phyloP scores from a whole-genome alignment of 768 basidiomycete genomes.

The Hygrophorus pudorinus region DNA sequence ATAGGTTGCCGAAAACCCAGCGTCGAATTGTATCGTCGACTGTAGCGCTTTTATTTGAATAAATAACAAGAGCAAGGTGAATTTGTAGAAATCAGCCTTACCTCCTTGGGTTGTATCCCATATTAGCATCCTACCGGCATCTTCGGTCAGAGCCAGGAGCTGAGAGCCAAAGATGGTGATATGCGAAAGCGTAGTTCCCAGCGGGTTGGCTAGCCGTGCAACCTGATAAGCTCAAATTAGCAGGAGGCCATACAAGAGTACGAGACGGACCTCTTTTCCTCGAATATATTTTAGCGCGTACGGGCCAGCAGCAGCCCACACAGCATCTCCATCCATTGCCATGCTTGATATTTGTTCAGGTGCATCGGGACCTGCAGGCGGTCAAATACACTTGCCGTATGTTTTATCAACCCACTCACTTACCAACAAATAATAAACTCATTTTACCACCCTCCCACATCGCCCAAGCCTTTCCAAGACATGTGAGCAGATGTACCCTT shows the following conservation, averaged over 20 bases:
- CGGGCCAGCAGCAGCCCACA: slow-evolving; percentile 71
- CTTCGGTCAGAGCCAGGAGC: slow-evolving; percentile 69
- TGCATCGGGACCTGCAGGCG: slow-evolving; percentile 69
- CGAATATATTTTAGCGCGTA: slow-evolving; percentile 70
- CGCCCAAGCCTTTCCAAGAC: slow-evolving; percentile 84
- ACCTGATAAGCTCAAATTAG: slow-evolving; percentile 31
- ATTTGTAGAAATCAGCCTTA: slow-evolving; percentile 19
- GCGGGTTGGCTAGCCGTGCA: slow-evolving; percentile 50
- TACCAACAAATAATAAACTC: slow-evolving; percentile 87
- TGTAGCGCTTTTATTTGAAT: slow-evolving; percentile 38
- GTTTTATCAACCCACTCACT: slow-evolving; percentile 25
- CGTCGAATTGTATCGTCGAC: slow-evolving; percentile 67
- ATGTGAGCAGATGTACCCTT: slow-evolving; percentile 74
- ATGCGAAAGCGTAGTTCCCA: slow-evolving; percentile 48
- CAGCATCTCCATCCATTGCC: slow-evolving; percentile 74
- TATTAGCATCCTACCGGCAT: slow-evolving; percentile 63
- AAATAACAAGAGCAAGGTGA: slow-evolving; percentile 13
- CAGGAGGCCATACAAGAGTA: not conserved
- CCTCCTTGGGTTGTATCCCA: slow-evolving; percentile 66
- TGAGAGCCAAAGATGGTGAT: slow-evolving; percentile 76
- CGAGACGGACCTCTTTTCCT: slow-evolving; percentile 66
- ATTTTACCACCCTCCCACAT: slow-evolving; percentile 96
- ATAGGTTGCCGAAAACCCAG: slow-evolving; percentile 75
- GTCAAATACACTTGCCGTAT: not conserved
- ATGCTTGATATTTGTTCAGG: slow-evolving; percentile 64